A percentile compares a stretch with the other conserved stretches of the same genome.
Conservation (phyloP, 192 early-diverging fungal genomes). For the Umbelopsis vinacea region DNA sequence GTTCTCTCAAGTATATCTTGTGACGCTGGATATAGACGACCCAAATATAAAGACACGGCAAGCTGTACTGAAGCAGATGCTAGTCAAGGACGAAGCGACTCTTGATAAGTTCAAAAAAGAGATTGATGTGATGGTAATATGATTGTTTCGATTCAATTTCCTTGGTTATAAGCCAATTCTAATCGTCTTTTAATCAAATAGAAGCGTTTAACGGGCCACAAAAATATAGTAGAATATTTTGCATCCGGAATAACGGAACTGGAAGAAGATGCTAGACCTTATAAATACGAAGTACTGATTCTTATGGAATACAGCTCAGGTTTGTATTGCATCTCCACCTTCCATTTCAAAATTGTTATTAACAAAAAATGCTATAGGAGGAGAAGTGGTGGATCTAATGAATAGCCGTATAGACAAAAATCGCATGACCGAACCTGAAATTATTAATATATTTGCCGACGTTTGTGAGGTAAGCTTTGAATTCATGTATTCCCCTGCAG, state of each 20-base stretch:
- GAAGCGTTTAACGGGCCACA: constrained; percentile 10
- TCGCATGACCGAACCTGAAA: constrained; percentile 1
- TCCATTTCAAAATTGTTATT: not conserved
- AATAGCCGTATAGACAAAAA: not conserved
- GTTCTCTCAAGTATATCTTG: constrained; percentile 8
- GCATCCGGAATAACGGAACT: constrained; percentile 1
- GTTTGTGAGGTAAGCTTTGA: constrained; percentile 11
- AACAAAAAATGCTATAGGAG: not conserved
- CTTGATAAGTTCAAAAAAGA: constrained; percentile 10
- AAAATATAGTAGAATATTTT: constrained; percentile 15
- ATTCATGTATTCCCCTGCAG: no score
- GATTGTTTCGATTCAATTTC: not conserved
- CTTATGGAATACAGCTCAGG: constrained; percentile 17
- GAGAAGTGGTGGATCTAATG: constrained; percentile 15
- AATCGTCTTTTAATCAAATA: not conserved
- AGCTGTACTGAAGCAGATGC: constrained; percentile 17
- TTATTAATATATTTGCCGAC: constrained; percentile 19
- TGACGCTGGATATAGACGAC: constrained; percentile 3
- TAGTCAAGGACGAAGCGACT: not conserved
- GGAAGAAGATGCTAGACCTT: not conserved
- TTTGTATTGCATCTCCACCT: not conserved
- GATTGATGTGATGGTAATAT: constrained; percentile 10
- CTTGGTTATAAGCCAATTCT: not conserved
- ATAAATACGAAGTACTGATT: constrained; percentile 6
- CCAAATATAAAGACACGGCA: constrained; percentile 7